Conservation (phyloP, 75 land plant species). For the Azolla pinnata region DNA sequence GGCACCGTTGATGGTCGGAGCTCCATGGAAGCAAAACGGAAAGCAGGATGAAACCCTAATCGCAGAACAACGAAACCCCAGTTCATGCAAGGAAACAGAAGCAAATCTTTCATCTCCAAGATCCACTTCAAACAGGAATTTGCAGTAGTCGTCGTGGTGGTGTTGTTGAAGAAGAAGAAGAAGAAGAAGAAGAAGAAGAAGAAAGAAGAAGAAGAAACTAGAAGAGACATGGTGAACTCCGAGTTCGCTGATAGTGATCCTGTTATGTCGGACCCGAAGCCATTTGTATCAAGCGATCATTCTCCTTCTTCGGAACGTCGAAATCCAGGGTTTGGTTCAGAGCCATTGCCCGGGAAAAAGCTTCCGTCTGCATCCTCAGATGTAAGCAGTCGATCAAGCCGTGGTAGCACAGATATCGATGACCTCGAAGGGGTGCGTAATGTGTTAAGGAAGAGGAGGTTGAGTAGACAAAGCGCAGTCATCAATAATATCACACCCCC, state of each 20-base stretch:
- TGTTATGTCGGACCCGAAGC: too few species aligned
- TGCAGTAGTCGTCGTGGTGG: background rate
- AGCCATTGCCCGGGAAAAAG: background rate
- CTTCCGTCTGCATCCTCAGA: background rate
- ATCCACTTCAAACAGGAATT: background rate
- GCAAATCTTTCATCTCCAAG: background rate
- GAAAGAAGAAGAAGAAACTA: background rate
- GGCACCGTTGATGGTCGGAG: background rate
- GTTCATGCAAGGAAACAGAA: background rate
- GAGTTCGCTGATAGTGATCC: too few species aligned
- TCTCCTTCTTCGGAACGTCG: background rate
- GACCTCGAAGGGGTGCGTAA: background rate
- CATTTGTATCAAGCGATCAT: too few species aligned
- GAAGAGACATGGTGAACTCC: background rate
- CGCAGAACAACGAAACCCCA: background rate
- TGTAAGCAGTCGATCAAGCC: slow-evolving; percentile 2
- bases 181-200: background rate
- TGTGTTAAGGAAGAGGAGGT: background rate
- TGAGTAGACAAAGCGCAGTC: background rate
- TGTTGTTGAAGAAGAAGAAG: background rate
- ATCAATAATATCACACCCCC: background rate
- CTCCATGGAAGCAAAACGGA: background rate
- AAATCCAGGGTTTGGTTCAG: too few species aligned
- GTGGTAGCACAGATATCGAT: background rate
- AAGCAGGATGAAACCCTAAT: background rate